Evolutionary conservation across 768 basidiomycete species (phyloP).

Genomic region (Tylopilus rubrobrunneus): DNA sequence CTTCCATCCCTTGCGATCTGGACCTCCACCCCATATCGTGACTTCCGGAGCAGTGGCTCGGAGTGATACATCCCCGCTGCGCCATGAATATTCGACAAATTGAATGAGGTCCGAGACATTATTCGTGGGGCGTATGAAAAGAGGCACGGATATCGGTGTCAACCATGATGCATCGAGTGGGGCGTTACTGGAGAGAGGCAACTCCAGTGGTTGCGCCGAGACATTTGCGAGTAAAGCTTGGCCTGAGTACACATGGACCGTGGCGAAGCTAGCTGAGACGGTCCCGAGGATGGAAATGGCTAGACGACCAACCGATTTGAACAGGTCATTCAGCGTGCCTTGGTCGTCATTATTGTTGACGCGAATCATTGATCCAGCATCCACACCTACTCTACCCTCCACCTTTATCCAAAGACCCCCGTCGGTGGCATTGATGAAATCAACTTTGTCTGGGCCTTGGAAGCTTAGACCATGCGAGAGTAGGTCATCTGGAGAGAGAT

Average conservation of each 20-base stretch:
- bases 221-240: constrained; percentile 43
- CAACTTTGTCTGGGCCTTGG: constrained; percentile 56
- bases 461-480: constrained; percentile 52
- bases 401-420: constrained; percentile 60
- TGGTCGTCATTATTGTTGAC: constrained; percentile 47
- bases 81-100: constrained; percentile 61
- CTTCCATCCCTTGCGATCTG: constrained; percentile 45
- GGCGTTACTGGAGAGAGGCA: constrained; percentile 45
- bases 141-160: constrained; percentile 45
- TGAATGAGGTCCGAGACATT: constrained; percentile 45
- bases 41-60: constrained; percentile 41
- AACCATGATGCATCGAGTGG: constrained; percentile 52
- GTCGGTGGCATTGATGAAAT: constrained; percentile 60
- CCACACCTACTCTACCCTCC: constrained; percentile 57
- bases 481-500: constrained; percentile 54
- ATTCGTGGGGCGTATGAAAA: constrained; percentile 51
- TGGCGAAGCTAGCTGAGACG: constrained; percentile 53
- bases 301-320: constrained; percentile 70
- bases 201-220: constrained; percentile 44
- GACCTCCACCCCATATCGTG: constrained; percentile 48
- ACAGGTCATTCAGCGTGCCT: constrained; percentile 41
- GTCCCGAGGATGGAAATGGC: constrained; percentile 53
- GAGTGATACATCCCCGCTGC: constrained; percentile 44
- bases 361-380: constrained; percentile 59
- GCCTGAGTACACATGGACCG: constrained; percentile 46